Evolutionary conservation across 768 basidiomycete genomes (phyloP), one percentile per base, ranked within the genome.

Genomic region (Serendipita sp.): DNA sequence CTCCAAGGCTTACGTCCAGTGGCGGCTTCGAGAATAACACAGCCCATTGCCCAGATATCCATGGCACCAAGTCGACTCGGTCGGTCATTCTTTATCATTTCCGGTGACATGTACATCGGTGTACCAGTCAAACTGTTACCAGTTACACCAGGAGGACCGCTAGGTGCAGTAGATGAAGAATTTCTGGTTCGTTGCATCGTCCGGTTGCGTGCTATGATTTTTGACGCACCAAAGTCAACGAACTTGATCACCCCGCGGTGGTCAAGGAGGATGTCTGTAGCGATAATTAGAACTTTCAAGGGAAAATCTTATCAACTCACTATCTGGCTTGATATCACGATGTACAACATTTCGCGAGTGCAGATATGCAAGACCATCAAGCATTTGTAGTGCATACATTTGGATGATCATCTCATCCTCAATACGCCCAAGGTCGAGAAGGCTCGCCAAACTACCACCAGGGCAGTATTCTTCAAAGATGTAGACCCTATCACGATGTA

Each of bases 31-130:
- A 98, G 81, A 13, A 98, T 85, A n/a, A 98, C 92, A 71, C 96
- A 98, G 16, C 96, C 96, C 64, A 97, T 75, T 27, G 92, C 91
- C 96, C 96, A 99, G 48, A 99, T 86, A 72, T 99, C 96, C 89
- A 96, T 96, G 10, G 95, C 91, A 16, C 96, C 96, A 67, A 90
- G 85, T 62, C 87, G 80, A 31, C 93, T 92, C 13, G 84, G 78
- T 67, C 81, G 86, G 69, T 95, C 91, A 69, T 88, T 96, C 76
- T 95, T 91, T 77, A 99, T 98, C 63, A 96, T 84, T 72, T 99
- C 96, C 1, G 96, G 96, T 3, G 94, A 96, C 91, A 99, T 97
- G 74, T 99, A 98, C 95, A 98, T 98, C 0, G 96, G 96, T 11
- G 96, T 99, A 16, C 93, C 95, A 1, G 94, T 96, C 37, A 99